phyloP scores from a whole-genome alignment of 495 filamentous ascomycete species.

The Glarea lozoyensis region DNA sequence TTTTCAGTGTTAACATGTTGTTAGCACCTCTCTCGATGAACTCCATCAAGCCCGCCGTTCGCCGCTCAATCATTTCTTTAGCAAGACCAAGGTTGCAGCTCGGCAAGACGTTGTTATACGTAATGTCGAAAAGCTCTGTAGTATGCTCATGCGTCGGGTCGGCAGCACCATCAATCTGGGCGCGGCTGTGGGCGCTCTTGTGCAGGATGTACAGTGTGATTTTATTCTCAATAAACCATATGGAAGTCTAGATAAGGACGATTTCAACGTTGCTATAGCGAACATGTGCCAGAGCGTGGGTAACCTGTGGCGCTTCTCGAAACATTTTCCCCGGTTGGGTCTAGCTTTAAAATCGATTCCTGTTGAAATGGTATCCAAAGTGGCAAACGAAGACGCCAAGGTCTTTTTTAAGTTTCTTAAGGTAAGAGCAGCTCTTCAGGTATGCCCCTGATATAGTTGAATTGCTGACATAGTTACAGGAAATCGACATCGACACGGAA shows the following conservation, averaged over 20 bases:
- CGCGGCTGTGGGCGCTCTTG: constrained; percentile 24
- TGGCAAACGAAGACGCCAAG: constrained; percentile 15
- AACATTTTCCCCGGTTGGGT: constrained; percentile 21
- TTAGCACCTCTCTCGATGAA: constrained; percentile 33
- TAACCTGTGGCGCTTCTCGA: constrained; percentile 21
- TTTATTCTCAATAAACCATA: constrained; percentile 23
- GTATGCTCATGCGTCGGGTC: constrained; percentile 15
- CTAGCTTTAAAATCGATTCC: constrained; percentile 21
- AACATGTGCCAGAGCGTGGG: constrained; percentile 11
- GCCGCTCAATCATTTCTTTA: constrained; percentile 32
- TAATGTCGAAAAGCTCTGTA: constrained; percentile 22
- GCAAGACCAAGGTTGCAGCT: background rate
- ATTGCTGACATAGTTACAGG: constrained; percentile 5
- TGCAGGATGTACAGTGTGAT: constrained; percentile 18
- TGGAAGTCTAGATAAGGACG: constrained; percentile 20
- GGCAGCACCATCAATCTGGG: constrained; percentile 22
- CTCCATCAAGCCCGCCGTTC: constrained; percentile 28
- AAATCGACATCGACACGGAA: constrained; percentile 9
- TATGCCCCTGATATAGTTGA: background rate
- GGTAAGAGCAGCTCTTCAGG: background rate
- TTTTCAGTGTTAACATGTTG: no score
- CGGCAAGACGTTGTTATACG: constrained; percentile 18
- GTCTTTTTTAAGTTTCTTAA: constrained; percentile 17
- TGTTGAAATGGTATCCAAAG: constrained; percentile 16
- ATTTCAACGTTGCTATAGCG: constrained; percentile 19